Base-by-base conservation (phyloP, 1,284 basidiomycete species). In the Fistulina hepatica region DNA sequence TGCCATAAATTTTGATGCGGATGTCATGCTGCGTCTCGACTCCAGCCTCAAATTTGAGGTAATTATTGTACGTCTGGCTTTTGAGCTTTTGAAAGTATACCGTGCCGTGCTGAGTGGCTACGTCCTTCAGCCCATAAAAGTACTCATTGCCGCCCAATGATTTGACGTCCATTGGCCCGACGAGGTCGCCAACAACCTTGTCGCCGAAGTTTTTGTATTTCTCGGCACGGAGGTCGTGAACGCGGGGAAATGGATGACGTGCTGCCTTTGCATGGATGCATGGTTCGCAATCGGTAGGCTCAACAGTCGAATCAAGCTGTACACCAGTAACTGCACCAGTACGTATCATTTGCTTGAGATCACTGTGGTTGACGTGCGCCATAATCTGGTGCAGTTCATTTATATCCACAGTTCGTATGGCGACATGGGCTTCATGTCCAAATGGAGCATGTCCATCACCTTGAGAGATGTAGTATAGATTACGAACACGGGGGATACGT, bases 381-480 rank as follows among this genome's bases (percentile, higher is more conserved):
- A 40, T 40, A 6, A 23, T 19, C 19, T 25, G 30, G 33, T 42
- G 40, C 10, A 42, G 19, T 13, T 41, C 30, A 21, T 13, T 13
- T 20, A 41, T 36, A 6, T 16, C 26, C 9, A 24, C 10, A 15
- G 34, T 21, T 21, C 6, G 8, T 22, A 15, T 24, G 12, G 40
- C 23, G 27, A 19, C 25, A 13, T 12, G 11, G 33, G 35, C 11
- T 12, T 17, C 8, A 10, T 37, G 11, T 17, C 28, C 19, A 4
- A 4, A n/a, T 21, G 34, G 10, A 21, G 12, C 11, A 13, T 22
- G 7, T 37, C 28, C 22, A 20, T 16, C 25, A 31, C 25, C 28
- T 11, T 17, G 6, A 25, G 24, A 4, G 31, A 42, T 38, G 40
- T 32, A 36, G 26, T 42, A 43, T 10, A 43, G 42, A 27, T 39